phyloP scores from a whole-genome alignment of 176 grass and related monocot species.

The Oryza nivara region DNA sequence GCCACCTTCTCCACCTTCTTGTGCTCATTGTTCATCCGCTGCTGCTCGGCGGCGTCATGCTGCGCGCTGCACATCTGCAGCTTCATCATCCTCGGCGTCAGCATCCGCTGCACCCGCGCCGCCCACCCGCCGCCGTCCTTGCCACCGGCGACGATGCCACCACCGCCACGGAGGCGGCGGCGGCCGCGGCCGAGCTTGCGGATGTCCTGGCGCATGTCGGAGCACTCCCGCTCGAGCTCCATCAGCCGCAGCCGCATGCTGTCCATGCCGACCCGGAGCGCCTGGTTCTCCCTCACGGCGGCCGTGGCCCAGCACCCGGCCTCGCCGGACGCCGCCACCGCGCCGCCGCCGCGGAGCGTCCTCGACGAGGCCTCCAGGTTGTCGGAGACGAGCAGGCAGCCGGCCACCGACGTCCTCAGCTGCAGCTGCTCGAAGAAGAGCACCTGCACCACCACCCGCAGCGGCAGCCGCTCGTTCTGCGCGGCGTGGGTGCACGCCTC shows the following conservation, averaged over 20 bases:
- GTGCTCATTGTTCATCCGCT: slow-evolving; percentile 37
- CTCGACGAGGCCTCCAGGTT: slow-evolving; percentile 42
- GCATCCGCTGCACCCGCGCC: slow-evolving; percentile 39
- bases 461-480: slow-evolving; percentile 66
- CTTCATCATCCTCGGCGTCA: slow-evolving; percentile 49
- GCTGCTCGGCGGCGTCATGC: background rate
- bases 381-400: slow-evolving; percentile 37
- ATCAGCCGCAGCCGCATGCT: slow-evolving; percentile 57
- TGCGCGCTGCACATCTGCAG: slow-evolving; percentile 66
- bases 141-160: background rate
- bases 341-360: background rate
- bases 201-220: slow-evolving; percentile 54
- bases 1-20: slow-evolving; percentile 55
- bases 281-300: slow-evolving; percentile 56
- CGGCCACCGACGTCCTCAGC: slow-evolving; percentile 51
- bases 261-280: slow-evolving; percentile 50
- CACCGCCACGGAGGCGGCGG: background rate
- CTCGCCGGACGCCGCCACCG: slow-evolving; percentile 4
- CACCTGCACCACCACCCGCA: slow-evolving; percentile 72
- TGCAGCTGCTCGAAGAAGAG: slow-evolving; percentile 76
- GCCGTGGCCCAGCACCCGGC: slow-evolving; percentile 28
- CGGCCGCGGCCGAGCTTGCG: slow-evolving; percentile 39
- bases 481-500: slow-evolving; percentile 69
- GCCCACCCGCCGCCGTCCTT: slow-evolving; percentile 36
- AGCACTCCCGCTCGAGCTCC: slow-evolving; percentile 60